Base-by-base conservation (phyloP, 352 stramenopile species). In the Phytopythium cucurbitacearum region DNA sequence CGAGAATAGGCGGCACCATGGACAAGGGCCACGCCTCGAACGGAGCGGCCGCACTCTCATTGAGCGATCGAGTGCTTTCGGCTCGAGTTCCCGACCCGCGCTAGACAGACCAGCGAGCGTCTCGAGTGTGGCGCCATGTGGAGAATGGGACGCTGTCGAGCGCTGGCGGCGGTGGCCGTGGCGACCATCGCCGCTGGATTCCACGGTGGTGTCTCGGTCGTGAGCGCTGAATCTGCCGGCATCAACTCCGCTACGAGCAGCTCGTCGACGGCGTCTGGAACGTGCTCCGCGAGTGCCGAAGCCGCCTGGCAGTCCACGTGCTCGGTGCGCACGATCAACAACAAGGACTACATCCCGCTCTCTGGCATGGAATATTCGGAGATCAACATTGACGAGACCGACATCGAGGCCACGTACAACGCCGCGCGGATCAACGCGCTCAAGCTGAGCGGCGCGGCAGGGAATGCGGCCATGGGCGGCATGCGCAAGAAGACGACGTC, bases 361-460 rank as follows among this genome's bases (percentile, higher is more conserved):
- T 70, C 62, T 3, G 63, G 75, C 44, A 84, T 87, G 64, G 64
- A 65, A 5, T 56, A 66, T 4, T 66, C 68, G 4, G 62, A 87
- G 28, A 85, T 89, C 55, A 91, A 89, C 48, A 62, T 70, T 15
- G 71, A 87, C 56, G 75, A 84, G 40, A 69, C 69, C 15, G 74
- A 80, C 36, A 59, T 84, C 38, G 64, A 67, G 4, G 71, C 80
- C 28, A 85, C 80, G 7, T 89, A 91, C 55, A 74, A 81, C 33
- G 69, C 80, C 16, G 83, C 83, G n/a, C 75, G 83, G 4, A 54
- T 82, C 42, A 88, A 66, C 15, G 83, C 82, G 9, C 73, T 90
- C 43, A 81, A 89, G 64, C 58, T 88, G 28, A 88, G 73, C 32
- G 76, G 63, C 4, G 50, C 68, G 8, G 78, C 68, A 0, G 77